Percentiles rank a stretch among this genome's conserved stretches.
Conservation (phyloP, 371 early-diverging fungal genomes). For the Haplosporangium sp. region DNA sequence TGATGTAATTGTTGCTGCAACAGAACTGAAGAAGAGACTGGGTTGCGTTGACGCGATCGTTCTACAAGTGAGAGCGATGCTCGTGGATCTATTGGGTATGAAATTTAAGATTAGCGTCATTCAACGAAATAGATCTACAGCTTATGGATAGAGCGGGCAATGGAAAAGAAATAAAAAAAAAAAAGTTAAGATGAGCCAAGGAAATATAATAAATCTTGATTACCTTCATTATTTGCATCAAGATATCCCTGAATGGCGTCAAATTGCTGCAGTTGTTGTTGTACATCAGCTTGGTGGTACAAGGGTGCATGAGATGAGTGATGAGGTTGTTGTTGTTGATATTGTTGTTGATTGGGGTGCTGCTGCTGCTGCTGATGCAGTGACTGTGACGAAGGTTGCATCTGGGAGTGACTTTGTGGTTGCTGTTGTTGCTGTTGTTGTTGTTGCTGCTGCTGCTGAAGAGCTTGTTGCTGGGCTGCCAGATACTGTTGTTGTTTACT, state of each 20-base stretch:
- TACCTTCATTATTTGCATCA: constrained; percentile 38
- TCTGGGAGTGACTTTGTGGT: background rate
- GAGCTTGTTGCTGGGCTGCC: constrained; percentile 25
- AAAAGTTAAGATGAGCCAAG: background rate
- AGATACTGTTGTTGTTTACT: constrained; percentile 34
- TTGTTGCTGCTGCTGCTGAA: constrained; percentile 4
- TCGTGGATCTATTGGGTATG: constrained; percentile 30
- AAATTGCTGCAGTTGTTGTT: constrained; percentile 42
- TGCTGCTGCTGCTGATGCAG: constrained; percentile 21
- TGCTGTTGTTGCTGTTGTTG: constrained; percentile 2
- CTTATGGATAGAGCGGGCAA: background rate
- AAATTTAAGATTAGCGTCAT: constrained; percentile 4
- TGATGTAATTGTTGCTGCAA: constrained; percentile 22
- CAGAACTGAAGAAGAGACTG: constrained; percentile 12
- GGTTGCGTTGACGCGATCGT: constrained; percentile 51
- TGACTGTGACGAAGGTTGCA: constrained; percentile 8
- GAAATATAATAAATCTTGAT: background rate
- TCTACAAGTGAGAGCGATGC: constrained; percentile 40
- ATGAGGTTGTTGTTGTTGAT: constrained; percentile 9
- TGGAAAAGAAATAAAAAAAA: background rate
- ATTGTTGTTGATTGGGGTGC: constrained; percentile 9
- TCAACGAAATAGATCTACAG: background rate
- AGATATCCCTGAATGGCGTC: constrained; percentile 55
- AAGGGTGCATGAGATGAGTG: constrained; percentile 17
- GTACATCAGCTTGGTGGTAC: constrained; percentile 33